Base-by-base conservation (phyloP, 768 basidiomycete genomes). In the Mycena venus region DNA sequence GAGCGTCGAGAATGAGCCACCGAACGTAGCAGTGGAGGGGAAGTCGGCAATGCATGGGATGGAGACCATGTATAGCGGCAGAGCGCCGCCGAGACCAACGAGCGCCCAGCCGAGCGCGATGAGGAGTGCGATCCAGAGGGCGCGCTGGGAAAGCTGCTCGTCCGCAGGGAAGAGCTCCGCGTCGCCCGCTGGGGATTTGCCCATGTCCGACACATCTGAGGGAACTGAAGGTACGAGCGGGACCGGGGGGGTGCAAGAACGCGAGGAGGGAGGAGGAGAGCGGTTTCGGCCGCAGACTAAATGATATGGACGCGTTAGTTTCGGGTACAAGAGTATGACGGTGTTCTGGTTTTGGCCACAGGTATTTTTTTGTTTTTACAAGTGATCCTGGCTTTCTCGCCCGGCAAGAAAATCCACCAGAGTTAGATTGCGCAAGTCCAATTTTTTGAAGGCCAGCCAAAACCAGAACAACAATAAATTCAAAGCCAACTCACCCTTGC, bases 41-140 rank as follows among this genome's bases (percentile, higher is more conserved):
- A 89, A 87, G 31, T 91, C 78, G 9, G 90, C 90, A 40, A 94
- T 83, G 83, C 95, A 96, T 2, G 95, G 94, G 0, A 86, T 91
- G 25, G 87, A 84, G 63, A 94, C 88, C 70, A 94, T 83, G 80
- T 95, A 95, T 14, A 96, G 81, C 15, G 95, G 95, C 25, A 96
- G 86, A 11, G 90, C 92, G 17, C 90, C 93, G n/a, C 82, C 91
- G 19, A 96, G 86, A 5, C 91, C 93, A 23, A 95, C 82, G 40
- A 95, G 75, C 4, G 93, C 87, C 91, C 93, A 93, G 12, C 91
- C 90, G 12, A 92, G 82, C 17, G 88, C 89, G 61, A 95, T 87
- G 34, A 92, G 82, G 59, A 96, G 86, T 47, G 90, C 87, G 36
- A 91, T 84, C 90, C 92, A 94, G 29, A 95, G 85, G 17, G 87